Base-by-base conservation (phyloP, 2,329 filamentous ascomycete species). In the Alternaria alternata region DNA sequence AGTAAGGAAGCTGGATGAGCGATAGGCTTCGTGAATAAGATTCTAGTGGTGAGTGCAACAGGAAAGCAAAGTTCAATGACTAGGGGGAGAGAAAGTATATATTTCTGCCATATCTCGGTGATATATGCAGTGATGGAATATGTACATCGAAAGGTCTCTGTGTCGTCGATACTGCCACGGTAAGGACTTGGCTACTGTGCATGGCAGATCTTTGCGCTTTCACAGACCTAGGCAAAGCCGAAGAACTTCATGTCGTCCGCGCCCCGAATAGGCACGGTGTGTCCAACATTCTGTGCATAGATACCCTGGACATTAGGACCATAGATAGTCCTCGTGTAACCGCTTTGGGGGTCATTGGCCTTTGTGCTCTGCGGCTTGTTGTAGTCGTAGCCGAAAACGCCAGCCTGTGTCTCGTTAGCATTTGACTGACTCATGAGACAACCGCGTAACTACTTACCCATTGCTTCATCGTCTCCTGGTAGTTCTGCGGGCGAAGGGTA, bases 401-500 rank as follows among this genome's bases (percentile, higher is more conserved):
- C 72, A 8, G 71, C 64, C 58, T 61, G 0, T 22, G n/a, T 5
- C 24, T 12, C 11, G 3, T 58, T 30, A 58, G 41, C 41, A 18
- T 18, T 9, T 11, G 5, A 3, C 16, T 7, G 1, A 20, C 18
- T 7, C 5, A 8, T 34, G 16, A 8, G 11, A 30, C 2, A 4
- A 4, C 18, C 0, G 20, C n/a, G 7, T 26, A 1, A 43, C 9
- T 7, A 61, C 58, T 49, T 28, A 61, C 59, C 72, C 72, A 75
- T 55, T 78, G 65, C 61, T 77, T 77, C 62, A 73, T 73, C 3
- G 83, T 83, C 78, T 88, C 87, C 44, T 85, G 74, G 71, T 86
- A 87, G 75, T 87, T 88, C 63, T 82, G 79, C 4, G 82, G 82
- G 53, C 77, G 76, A 14, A 88, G 77, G 1, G 81, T 85, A 4